phyloP scores from a whole-genome alignment of 2,329 filamentous ascomycete genomes.

The Alternaria incomplexa region DNA sequence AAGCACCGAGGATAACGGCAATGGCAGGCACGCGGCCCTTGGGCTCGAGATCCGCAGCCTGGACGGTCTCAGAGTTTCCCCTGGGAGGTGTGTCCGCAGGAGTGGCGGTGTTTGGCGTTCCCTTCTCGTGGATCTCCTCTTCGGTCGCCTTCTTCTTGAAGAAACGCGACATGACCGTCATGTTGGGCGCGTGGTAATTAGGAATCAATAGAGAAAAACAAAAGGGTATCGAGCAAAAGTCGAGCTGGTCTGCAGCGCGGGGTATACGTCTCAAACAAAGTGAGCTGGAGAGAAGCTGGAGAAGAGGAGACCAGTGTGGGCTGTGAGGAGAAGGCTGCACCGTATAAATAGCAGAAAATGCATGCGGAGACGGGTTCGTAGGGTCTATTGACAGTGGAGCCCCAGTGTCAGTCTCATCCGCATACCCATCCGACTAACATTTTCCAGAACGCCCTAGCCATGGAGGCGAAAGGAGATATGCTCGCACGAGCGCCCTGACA shows the following conservation, averaged over 20 bases:
- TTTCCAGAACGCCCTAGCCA: slow-evolving; percentile 17
- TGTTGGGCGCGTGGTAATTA: slow-evolving; percentile 7
- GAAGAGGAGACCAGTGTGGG: slow-evolving; percentile 23
- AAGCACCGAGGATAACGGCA: slow-evolving; percentile 37
- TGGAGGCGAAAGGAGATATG: slow-evolving; percentile 18
- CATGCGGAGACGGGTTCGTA: slow-evolving; percentile 22
- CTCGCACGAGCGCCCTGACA: slow-evolving; percentile 25
- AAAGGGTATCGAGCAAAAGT: slow-evolving; percentile 1
- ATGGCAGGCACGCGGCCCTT: slow-evolving; percentile 34
- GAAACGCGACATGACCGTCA: slow-evolving; percentile 28
- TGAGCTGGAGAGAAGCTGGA: slow-evolving; percentile 24
- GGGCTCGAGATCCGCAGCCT: slow-evolving; percentile 17
- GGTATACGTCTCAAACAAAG: slow-evolving; percentile 10
- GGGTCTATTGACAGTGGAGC: slow-evolving; percentile 28
- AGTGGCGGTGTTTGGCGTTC: slow-evolving; percentile 31
- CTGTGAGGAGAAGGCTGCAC: slow-evolving; percentile 21
- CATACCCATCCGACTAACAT: slow-evolving; percentile 17
- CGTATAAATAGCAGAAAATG: slow-evolving; percentile 25
- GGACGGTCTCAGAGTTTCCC: slow-evolving; percentile 22
- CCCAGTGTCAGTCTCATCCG: slow-evolving; percentile 23
- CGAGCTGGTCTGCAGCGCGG: slow-evolving; percentile 5
- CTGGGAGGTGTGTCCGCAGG: slow-evolving; percentile 34
- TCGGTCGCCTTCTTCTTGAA: slow-evolving; percentile 22
- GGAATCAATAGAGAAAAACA: background rate
- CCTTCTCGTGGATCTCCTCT: slow-evolving; percentile 30